Percentiles rank a stretch among this genome's conserved stretches.
Evolutionary conservation across 1,139 yeast species (phyloP).

Genomic region (Scheffersomyces segobiensis): DNA sequence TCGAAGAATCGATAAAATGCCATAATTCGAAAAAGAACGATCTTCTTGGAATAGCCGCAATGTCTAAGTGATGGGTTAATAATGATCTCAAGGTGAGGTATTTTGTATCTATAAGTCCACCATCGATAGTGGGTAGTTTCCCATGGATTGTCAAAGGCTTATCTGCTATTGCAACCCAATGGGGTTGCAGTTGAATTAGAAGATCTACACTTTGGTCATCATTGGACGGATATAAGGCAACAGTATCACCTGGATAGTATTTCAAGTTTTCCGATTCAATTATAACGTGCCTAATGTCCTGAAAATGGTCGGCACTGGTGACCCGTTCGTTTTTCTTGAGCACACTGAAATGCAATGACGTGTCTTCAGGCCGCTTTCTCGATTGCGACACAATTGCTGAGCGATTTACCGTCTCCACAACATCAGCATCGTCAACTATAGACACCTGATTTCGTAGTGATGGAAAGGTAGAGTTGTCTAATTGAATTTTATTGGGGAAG

Average conservation of each 20-base stretch:
- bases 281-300: slow-evolving; percentile 75
- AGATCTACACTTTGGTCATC: slow-evolving; percentile 61
- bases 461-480: slow-evolving; percentile 42
- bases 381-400: slow-evolving; percentile 3
- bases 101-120: slow-evolving; percentile 57
- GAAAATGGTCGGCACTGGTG: slow-evolving; percentile 75
- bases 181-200: slow-evolving; percentile 65
- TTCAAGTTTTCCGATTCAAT: slow-evolving; percentile 36
- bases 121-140: slow-evolving; percentile 38
- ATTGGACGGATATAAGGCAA: slow-evolving; percentile 76
- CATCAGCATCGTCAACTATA: not conserved
- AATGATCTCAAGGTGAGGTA: slow-evolving; percentile 63
- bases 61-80: slow-evolving; percentile 78
- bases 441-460: slow-evolving; percentile 41
- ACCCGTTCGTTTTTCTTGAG: slow-evolving; percentile 56
- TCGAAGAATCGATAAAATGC: slow-evolving; percentile 67
- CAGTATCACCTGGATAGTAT: slow-evolving; percentile 78
- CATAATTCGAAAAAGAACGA: slow-evolving; percentile 71
- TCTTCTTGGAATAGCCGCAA: slow-evolving; percentile 79
- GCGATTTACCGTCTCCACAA: not conserved
- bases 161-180: slow-evolving; percentile 73
- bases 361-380: slow-evolving; percentile 2
- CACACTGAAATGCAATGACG: slow-evolving; percentile 31
- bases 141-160: slow-evolving; percentile 39
- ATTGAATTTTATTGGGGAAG: slow-evolving; percentile 35